phyloP scores from a whole-genome alignment of 176 grass and related monocot species.

The Alloteropsis semialata region DNA sequence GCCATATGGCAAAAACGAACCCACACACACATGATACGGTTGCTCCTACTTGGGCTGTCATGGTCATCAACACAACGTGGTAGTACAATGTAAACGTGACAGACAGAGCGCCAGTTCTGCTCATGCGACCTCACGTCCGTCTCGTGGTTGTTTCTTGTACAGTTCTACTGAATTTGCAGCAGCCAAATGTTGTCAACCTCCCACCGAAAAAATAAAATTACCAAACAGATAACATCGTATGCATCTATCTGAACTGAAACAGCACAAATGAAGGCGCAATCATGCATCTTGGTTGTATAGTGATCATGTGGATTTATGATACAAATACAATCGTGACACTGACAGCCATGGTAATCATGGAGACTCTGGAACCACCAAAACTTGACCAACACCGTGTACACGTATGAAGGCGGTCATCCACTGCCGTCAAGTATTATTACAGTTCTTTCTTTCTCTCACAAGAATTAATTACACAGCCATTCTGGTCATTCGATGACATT shows the following conservation, averaged over 20 bases:
- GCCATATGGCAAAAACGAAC: neutral
- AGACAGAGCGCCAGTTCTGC: neutral
- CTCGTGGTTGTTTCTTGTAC: no score
- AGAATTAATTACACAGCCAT: slow-evolving; percentile 43
- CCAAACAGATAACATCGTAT: no score
- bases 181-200: no score
- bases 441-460: slow-evolving; percentile 13
- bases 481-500: neutral
- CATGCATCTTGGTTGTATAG: neutral
- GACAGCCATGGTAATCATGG: neutral
- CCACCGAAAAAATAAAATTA: no score
- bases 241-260: neutral
- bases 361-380: slow-evolving; percentile 8
- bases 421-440: slow-evolving; percentile 44
- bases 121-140: no score
- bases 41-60: no score
- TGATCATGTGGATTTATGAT: neutral
- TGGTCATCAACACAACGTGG: no score
- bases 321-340: slow-evolving; percentile 1
- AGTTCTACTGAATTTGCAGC: no score
- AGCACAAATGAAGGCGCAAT: neutral
- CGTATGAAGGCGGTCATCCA: slow-evolving; percentile 1
- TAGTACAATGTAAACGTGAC: no score
- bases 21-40: no score
- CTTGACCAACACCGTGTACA: slow-evolving; percentile 18